Base-by-base conservation (phyloP, 2,329 filamentous ascomycete genomes). In the Fusarium miscanthi region DNA sequence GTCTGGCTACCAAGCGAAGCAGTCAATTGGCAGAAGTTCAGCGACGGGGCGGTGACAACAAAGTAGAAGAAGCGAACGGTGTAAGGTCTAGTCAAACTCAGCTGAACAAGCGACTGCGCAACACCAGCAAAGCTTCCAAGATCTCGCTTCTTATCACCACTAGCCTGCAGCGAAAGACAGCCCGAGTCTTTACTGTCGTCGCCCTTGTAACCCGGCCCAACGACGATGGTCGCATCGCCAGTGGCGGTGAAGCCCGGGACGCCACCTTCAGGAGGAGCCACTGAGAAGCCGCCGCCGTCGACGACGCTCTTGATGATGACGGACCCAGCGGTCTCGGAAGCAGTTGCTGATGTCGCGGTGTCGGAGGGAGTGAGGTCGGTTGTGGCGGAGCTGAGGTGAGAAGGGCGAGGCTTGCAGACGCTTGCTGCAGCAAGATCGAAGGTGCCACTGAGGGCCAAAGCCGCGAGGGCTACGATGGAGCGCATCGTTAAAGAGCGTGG, bases 61-160 rank as follows among this genome's bases (percentile, higher is more conserved):
- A 61, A 5, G 21, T 73, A 63, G 9, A 59, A 73, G 49, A 73
- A 73, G 23, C 63, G 71, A 25, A 73, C 37, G 4, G 71, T 73
- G n/a, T 73, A 73, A 4, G 56, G 52, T 4, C 42, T 35, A 1
- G 41, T 41, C n/a, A 66, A 40, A 19, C 71, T 59, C 3, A 73
- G 21, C 10, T 46, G 37, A 4, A n/a, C 35, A n/a, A 72, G 30
- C 3, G 37, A n/a, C 37, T 72, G 69, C 17, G 69, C 30, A 8
- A 67, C 49, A 5, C 41, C 35, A 9, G 31, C 68, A 5, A 21
- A 49, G 5, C 38, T 23, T 5, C 66, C 40, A 2, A 63, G n/a
- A 8, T 25, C 53, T 17, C 69, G 49, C 46, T 70, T 63, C 21
- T 19, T 58, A 5, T 21, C 8, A 3, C n/a, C 33, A 31, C 16